Conservation (phyloP, 1,284 basidiomycete genomes). For the Sporisorium exsertum region DNA sequence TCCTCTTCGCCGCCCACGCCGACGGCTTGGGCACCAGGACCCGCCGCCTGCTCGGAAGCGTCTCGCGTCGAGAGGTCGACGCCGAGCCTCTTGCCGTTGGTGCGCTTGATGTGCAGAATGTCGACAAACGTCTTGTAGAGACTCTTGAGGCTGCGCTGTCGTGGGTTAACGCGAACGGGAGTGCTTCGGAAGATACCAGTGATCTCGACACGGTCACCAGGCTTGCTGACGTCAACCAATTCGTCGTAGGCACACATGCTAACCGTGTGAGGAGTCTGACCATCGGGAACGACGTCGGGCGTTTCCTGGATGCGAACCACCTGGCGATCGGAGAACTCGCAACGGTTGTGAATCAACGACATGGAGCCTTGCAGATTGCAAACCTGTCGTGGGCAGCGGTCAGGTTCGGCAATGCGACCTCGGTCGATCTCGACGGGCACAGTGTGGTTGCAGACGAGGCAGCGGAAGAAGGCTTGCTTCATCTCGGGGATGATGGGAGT, state of each 20-base stretch:
- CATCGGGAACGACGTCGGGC: slow-evolving; percentile 95
- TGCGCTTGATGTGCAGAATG: slow-evolving; percentile 89
- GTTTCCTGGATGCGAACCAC: slow-evolving; percentile 96
- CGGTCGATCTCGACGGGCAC: slow-evolving; percentile 94
- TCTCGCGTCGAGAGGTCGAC: slow-evolving; percentile 84
- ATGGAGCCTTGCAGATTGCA: slow-evolving; percentile 89
- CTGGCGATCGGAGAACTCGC: slow-evolving; percentile 93
- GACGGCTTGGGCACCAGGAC: slow-evolving; percentile 75
- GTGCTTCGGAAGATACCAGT: slow-evolving; percentile 95
- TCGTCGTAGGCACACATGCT: slow-evolving; percentile 96
- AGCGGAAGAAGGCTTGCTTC: slow-evolving; percentile 97
- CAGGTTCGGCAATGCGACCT: slow-evolving; percentile 93
- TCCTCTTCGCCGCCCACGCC: slow-evolving; percentile 85
- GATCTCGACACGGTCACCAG: slow-evolving; percentile 89
- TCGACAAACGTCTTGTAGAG: slow-evolving; percentile 98
- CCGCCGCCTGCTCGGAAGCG: slow-evolving; percentile 62
- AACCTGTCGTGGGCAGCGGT: slow-evolving; percentile 89
- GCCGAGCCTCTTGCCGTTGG: slow-evolving; percentile 77
- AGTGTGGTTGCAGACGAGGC: slow-evolving; percentile 93
- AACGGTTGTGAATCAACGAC: slow-evolving; percentile 95
- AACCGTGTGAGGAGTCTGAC: slow-evolving; percentile 97
- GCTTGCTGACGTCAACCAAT: slow-evolving; percentile 92
- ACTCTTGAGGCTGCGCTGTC: slow-evolving; percentile 90
- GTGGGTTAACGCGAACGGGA: slow-evolving; percentile 91
- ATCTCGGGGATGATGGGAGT: slow-evolving; percentile 99